phyloP scores from a whole-genome alignment of 192 early-diverging fungal species.

The Backusella morwellensis region DNA sequence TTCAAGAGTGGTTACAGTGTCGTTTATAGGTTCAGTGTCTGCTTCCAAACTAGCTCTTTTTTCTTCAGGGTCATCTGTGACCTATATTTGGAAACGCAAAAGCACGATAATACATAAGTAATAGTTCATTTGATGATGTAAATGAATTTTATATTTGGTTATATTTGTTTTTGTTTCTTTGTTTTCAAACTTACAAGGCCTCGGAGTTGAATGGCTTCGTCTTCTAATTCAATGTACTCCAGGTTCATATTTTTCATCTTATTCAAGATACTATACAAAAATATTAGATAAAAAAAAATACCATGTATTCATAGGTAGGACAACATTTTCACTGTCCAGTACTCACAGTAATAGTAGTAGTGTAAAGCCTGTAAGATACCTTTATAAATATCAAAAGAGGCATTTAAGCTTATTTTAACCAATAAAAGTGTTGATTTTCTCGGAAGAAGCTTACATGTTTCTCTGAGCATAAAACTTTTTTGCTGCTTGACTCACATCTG shows the following conservation, averaged over 20 bases:
- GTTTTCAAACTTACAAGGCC: slow-evolving; percentile 9
- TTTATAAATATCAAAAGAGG: slow-evolving; percentile 15
- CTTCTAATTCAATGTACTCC: slow-evolving; percentile 45
- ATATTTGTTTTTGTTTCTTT: neutral
- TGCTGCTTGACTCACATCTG: slow-evolving; percentile 36
- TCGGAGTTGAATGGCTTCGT: slow-evolving; percentile 21
- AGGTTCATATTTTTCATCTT: slow-evolving; percentile 44
- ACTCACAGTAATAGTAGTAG: slow-evolving; percentile 50
- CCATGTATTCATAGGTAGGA: neutral
- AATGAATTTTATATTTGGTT: neutral
- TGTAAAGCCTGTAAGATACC: slow-evolving; percentile 59
- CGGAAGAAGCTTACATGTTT: slow-evolving; percentile 43
- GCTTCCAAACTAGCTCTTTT: neutral
- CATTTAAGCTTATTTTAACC: neutral
- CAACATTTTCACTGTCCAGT: neutral
- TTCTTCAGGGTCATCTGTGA: neutral
- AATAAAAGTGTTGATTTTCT: neutral
- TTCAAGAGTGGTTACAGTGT: slow-evolving; percentile 6
- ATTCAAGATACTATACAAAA: slow-evolving; percentile 42
- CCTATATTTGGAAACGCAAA: neutral
- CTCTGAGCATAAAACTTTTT: slow-evolving; percentile 57
- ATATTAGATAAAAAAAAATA: neutral
- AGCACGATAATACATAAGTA: neutral
- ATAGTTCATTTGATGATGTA: neutral
- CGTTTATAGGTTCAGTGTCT: slow-evolving; percentile 8